Evolutionary conservation across 371 early-diverging fungal genomes (phyloP).

Genomic region (Coemansia sp.): DNA sequence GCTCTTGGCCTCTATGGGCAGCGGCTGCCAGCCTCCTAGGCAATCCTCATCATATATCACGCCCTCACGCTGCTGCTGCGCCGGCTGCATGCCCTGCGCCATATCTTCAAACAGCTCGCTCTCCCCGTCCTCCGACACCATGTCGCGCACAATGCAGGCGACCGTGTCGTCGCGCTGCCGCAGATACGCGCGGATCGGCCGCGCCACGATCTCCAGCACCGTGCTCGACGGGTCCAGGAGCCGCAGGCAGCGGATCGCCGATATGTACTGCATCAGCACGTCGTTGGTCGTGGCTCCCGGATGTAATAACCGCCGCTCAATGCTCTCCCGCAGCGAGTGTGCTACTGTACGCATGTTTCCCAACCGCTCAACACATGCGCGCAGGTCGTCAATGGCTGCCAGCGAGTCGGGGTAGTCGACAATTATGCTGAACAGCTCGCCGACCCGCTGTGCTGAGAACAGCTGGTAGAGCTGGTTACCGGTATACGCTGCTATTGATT

Average conservation of each 20-base stretch:
- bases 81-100: slow-evolving; percentile 5
- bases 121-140: slow-evolving; percentile 53
- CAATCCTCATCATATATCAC: slow-evolving; percentile 42
- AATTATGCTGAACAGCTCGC: slow-evolving; percentile 65
- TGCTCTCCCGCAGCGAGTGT: slow-evolving; percentile 8
- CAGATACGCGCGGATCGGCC: slow-evolving; percentile 58
- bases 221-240: slow-evolving; percentile 62
- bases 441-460: slow-evolving; percentile 24
- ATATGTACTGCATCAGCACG: slow-evolving; percentile 62
- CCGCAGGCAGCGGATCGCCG: slow-evolving; percentile 58
- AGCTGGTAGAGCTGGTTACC: slow-evolving; percentile 7
- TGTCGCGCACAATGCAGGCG: slow-evolving; percentile 56
- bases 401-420: slow-evolving; percentile 62
- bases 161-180: slow-evolving; percentile 61
- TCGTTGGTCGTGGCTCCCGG: slow-evolving; percentile 63
- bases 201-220: slow-evolving; percentile 57
- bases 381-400: slow-evolving; percentile 57
- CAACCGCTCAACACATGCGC: slow-evolving; percentile 28
- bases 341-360: slow-evolving; percentile 20
- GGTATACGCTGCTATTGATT: neutral
- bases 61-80: slow-evolving; percentile 23
- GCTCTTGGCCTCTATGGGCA: slow-evolving; percentile 34
- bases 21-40: slow-evolving; percentile 23
- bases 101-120: slow-evolving; percentile 47
- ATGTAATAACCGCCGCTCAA: slow-evolving; percentile 61